These are phyloP conservation scores for Adansonia madagascariensis DNA, from an alignment of 441 rosid species.

Conservation along the genomic window DNA sequence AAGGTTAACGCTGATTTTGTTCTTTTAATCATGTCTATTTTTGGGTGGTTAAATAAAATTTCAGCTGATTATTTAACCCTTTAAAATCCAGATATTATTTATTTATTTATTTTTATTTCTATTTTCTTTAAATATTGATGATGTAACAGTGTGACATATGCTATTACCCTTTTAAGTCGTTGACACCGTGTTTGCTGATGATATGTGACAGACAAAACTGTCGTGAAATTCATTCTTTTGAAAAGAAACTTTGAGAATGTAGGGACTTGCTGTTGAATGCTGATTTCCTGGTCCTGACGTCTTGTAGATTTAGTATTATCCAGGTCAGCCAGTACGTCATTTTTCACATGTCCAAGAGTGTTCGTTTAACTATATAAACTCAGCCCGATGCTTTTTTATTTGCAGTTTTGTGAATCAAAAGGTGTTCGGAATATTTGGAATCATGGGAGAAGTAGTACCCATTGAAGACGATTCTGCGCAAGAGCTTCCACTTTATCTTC, in stretches of 20 bases:
- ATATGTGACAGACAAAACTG: background rate
- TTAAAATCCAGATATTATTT: background rate
- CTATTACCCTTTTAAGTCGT: background rate
- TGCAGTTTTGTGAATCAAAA: background rate
- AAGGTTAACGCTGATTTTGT: no score
- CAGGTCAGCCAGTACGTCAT: background rate
- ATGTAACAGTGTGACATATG: background rate
- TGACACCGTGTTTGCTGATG: background rate
- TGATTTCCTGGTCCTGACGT: background rate
- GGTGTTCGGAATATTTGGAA: background rate
- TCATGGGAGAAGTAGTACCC: slow-evolving; percentile 18
- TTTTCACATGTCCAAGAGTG: background rate
- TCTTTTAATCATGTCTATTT: no score
- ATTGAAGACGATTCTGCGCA: background rate
- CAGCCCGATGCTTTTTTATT: background rate
- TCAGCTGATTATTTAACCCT: background rate
- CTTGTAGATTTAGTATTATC: background rate
- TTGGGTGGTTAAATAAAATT: no score
- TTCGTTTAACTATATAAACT: background rate
- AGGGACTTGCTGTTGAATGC: background rate
- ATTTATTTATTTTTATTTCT: background rate
- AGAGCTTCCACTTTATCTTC: background rate
- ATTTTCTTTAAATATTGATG: background rate
- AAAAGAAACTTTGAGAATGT: background rate
- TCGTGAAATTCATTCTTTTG: background rate